A percentile compares a stretch with the other conserved stretches of the same genome.
Conservation (phyloP, 495 filamentous ascomycete species). For the Cetradonia linearis region DNA sequence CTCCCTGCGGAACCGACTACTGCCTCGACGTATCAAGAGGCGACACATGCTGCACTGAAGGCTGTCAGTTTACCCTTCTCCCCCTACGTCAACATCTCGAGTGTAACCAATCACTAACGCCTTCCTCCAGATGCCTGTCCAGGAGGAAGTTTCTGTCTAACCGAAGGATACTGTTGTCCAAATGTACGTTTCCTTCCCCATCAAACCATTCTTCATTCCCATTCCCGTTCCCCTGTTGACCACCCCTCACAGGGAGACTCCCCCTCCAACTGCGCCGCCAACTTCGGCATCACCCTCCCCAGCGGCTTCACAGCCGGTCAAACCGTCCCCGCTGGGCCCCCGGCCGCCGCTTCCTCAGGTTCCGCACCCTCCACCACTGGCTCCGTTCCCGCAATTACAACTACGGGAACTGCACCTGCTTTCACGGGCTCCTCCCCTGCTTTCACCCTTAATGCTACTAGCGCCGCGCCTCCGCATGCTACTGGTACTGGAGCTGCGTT, state of each 20-base stretch:
- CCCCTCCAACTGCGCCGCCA: not conserved
- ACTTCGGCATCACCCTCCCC: not conserved
- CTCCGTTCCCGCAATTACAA: not conserved
- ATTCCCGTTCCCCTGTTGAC: not conserved
- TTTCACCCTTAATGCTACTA: not conserved
- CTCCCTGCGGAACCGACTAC: not conserved
- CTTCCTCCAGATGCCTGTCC: not conserved
- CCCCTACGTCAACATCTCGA: not conserved
- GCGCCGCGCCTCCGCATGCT: not conserved
- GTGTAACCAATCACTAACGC: not conserved
- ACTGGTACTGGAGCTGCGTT: not conserved
- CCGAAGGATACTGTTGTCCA: constrained; percentile 2
- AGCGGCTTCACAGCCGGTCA: not conserved
- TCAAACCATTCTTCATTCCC: not conserved
- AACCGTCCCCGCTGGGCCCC: not conserved
- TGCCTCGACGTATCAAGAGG: not conserved
- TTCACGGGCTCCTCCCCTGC: no score
- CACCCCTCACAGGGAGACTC: not conserved
- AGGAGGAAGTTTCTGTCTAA: constrained; percentile 2
- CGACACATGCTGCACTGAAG: constrained; percentile 5
- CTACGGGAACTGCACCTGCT: not conserved
- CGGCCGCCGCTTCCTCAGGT: not conserved
- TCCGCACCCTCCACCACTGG: not conserved
- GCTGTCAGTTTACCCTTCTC: not conserved
- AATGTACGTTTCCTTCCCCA: not conserved